Evolutionary conservation across 371 early-diverging fungal species (phyloP).

Genomic region (Mortierella sp.): DNA sequence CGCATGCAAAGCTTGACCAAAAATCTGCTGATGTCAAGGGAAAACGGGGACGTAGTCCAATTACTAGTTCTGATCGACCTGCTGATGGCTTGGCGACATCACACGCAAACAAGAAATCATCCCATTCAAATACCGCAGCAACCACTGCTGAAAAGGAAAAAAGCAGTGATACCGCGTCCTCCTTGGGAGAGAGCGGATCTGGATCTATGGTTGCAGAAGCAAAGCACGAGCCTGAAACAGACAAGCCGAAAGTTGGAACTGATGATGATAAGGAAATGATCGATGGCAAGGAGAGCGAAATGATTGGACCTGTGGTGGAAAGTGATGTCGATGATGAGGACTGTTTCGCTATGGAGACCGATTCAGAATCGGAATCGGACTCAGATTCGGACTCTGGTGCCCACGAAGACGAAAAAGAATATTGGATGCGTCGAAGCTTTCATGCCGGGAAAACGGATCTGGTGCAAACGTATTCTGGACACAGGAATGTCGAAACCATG

Average conservation of each 20-base stretch:
- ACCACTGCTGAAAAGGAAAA: not conserved
- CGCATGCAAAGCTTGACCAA: not conserved
- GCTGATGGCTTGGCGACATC: not conserved
- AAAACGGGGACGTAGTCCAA: constrained; percentile 30
- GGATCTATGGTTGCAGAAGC: not conserved
- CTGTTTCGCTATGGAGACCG: not conserved
- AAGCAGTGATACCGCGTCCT: not conserved
- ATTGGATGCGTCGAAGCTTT: constrained; percentile 34
- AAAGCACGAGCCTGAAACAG: not conserved
- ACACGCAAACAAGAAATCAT: constrained; percentile 9
- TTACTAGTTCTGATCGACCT: constrained; percentile 8
- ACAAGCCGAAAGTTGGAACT: constrained; percentile 2
- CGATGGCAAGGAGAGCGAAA: constrained; percentile 30
- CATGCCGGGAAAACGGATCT: constrained; percentile 36
- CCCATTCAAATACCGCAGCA: not conserved
- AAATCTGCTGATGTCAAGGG: constrained; percentile 14
- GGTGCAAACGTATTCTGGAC: constrained; percentile 40
- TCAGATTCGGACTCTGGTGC: not conserved
- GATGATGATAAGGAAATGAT: constrained; percentile 29
- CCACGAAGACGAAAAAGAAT: constrained; percentile 13
- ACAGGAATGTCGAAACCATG: constrained; percentile 45
- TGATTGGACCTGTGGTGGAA: not conserved
- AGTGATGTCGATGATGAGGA: constrained; percentile 10
- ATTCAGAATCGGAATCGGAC: not conserved
- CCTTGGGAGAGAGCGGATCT: no score